Evolutionary conservation across 805 yeast species (phyloP).

Genomic region (Candida oleophila): DNA sequence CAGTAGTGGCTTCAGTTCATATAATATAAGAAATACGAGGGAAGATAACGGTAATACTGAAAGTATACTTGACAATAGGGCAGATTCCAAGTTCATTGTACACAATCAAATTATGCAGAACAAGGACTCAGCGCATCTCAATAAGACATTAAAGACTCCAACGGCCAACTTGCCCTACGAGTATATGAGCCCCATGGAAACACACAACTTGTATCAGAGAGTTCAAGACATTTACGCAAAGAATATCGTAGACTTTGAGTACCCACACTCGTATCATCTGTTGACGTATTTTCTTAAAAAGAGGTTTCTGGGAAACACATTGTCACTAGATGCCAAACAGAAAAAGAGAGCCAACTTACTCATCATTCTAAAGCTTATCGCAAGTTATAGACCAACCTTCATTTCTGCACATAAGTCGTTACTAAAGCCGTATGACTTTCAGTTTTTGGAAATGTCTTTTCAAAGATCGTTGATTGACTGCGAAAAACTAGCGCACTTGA

Average conservation of each 20-base stretch:
- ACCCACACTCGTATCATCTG: constrained; percentile 63
- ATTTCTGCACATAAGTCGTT: constrained; percentile 73
- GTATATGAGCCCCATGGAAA: constrained; percentile 56
- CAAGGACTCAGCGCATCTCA: neutral
- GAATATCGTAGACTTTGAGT: constrained; percentile 52
- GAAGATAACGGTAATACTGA: neutral
- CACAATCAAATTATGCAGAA: neutral
- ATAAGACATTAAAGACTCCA: neutral
- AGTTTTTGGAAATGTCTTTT: constrained; percentile 47
- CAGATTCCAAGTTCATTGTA: neutral
- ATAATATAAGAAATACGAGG: neutral
- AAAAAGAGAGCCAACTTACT: constrained; percentile 32
- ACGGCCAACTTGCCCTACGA: constrained; percentile 17
- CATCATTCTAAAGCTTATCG: constrained; percentile 55
- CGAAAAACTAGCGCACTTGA: constrained; percentile 44
- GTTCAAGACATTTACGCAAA: constrained; percentile 50
- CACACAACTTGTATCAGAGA: constrained; percentile 55
- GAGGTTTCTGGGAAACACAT: constrained; percentile 54
- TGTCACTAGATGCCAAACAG: constrained; percentile 27
- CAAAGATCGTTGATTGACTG: constrained; percentile 45
- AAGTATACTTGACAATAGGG: neutral
- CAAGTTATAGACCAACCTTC: constrained; percentile 71
- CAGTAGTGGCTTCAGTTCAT: too few relatives aligned
- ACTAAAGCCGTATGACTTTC: constrained; percentile 64
- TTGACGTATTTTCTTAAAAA: constrained; percentile 53